Conservation (phyloP, 768 basidiomycete species). For the Leccinum obscurum region DNA sequence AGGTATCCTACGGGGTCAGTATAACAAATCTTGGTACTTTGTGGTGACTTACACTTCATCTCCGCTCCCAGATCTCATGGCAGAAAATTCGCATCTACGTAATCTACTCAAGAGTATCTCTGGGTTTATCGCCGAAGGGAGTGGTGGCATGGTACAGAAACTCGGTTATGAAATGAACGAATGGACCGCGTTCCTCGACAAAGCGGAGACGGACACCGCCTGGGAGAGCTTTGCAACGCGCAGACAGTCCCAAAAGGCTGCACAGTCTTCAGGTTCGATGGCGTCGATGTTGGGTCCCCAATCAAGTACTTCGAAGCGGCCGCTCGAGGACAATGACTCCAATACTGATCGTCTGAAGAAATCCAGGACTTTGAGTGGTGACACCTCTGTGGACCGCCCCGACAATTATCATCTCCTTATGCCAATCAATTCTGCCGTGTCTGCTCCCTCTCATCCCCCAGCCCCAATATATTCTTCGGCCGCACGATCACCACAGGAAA, state of each 20-base stretch:
- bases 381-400: slow-evolving; percentile 41
- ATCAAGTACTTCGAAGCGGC: slow-evolving; percentile 20
- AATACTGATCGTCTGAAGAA: slow-evolving; percentile 48
- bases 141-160: slow-evolving; percentile 73
- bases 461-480: slow-evolving; percentile 45
- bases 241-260: slow-evolving; percentile 43
- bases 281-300: slow-evolving; percentile 33
- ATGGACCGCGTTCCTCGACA: slow-evolving; percentile 80
- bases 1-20: slow-evolving; percentile 73
- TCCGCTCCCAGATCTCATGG: slow-evolving; percentile 67
- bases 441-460: slow-evolving; percentile 33
- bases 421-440: slow-evolving; percentile 46
- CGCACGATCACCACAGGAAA: slow-evolving; percentile 46
- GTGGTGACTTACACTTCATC: slow-evolving; percentile 2
- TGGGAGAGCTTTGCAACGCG: slow-evolving; percentile 85
- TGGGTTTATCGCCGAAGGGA: slow-evolving; percentile 84
- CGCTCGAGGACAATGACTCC: slow-evolving; percentile 32
- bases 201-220: slow-evolving; percentile 89
- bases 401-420: slow-evolving; percentile 57
- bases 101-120: slow-evolving; percentile 74
- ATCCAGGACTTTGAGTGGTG: slow-evolving; percentile 40
- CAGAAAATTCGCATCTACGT: slow-evolving; percentile 85
- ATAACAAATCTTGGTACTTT: not conserved
- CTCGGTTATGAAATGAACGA: slow-evolving; percentile 77
- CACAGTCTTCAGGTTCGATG: slow-evolving; percentile 30